Percentiles rank a stretch among this genome's conserved stretches.
phyloP scores from a whole-genome alignment of 495 filamentous ascomycete genomes.

The Talaromyces wortmannii region DNA sequence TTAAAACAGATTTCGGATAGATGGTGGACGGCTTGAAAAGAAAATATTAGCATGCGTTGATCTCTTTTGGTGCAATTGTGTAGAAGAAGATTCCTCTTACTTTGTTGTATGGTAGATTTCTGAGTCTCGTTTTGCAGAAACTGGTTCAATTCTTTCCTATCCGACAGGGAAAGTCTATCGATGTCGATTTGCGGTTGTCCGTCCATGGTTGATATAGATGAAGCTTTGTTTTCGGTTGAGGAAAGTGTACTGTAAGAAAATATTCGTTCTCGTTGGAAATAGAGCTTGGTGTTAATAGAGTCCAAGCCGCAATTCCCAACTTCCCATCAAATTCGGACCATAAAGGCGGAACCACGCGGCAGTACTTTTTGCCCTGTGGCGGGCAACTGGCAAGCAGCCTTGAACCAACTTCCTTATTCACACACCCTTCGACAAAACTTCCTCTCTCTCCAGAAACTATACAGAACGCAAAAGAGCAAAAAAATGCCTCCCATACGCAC shows the following conservation, averaged over 20 bases:
- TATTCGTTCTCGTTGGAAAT: too few species aligned
- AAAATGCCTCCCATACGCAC: conserved; percentile 82
- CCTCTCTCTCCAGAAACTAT: not conserved
- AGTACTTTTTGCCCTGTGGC: not conserved
- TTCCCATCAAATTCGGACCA: not conserved
- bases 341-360: not conserved
- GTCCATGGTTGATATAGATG: conserved; percentile 26
- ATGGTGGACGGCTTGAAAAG: conserved; percentile 61
- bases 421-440: too few species aligned
- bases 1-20: conserved; percentile 88
- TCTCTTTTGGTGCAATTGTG: not conserved
- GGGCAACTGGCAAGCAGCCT: not conserved
- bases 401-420: too few species aligned
- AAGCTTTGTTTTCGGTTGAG: not conserved
- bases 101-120: conserved; percentile 70
- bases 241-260: not conserved
- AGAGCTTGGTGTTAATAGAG: too few species aligned
- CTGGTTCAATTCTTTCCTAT: conserved; percentile 81
- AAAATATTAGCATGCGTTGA: not conserved
- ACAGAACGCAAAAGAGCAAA: not conserved
- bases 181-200: conserved; percentile 43
- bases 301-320: not conserved
- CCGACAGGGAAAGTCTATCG: conserved; percentile 67
- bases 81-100: conserved; percentile 32
- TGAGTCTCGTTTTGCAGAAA: conserved; percentile 75